Evolutionary conservation across 2,329 filamentous ascomycete species (phyloP), one percentile per base, ranked within the genome.

Genomic region (Byssochlamys sp.): DNA sequence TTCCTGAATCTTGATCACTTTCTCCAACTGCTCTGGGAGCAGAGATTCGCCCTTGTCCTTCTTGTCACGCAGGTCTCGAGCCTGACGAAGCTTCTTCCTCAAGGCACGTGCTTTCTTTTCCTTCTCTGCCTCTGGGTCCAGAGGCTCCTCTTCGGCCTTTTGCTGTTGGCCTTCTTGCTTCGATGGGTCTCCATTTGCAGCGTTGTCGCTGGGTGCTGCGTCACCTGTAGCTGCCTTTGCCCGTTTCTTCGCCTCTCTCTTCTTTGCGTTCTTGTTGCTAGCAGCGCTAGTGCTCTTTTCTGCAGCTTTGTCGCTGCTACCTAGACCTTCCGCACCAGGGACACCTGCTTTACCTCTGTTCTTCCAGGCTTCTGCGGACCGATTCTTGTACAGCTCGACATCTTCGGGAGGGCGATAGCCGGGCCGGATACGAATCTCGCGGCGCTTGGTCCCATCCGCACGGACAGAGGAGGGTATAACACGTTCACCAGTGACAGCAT

Each of bases 1-100:
- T 77, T 99, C 94, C 61, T 90, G 90, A 71, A 99, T 96, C 75
- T 94, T 95, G 72, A 96, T 95, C 57, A 99, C 90, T 77, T 99
- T 99, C 65, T 92, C 91, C 62, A 97, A 87, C 76, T 99, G 94
- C 76, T 99, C 94, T 0, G 91, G 92, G 27, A 97, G 79, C 60
- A 99, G 76, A 3, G 84, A 81, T 69, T 90, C 88, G 24, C 94
- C 94, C 57, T 85, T 86, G 26, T 95, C 89, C 73, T 95, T 95
- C 80, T 96, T 96, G 67, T 86, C 87, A 70, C 90, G 88, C 56
- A 99, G 80, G 1, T 97, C 94, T 65, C 86, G 88, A 3, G 94
- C 92, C 72, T 99, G 94, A 67, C 92, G 89, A 59, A 99, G 78
- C 75, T 97, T 99, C 80, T 99, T 99, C 71, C 87, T 89, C 51